Evolutionary conservation across 129 eudicot genomes (phyloP), one percentile per base, ranked within the genome.

Genomic region (Helianthus tuberosus): DNA sequence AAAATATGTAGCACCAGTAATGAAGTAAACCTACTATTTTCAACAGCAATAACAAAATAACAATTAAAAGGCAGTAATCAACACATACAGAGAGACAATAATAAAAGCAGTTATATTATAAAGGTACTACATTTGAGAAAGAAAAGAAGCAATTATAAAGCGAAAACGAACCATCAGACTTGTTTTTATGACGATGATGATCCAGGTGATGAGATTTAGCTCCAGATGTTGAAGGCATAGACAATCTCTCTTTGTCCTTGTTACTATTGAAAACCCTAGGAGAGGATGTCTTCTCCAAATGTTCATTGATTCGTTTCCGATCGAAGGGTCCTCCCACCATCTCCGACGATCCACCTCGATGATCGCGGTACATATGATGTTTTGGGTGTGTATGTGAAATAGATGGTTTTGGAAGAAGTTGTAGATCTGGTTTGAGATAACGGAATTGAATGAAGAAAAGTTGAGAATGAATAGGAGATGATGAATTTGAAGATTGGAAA

Each of bases 271-370:
- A 74, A 64, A 75, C 82, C 74, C 89, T 83, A 36, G 98, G 82
- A 1, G 93, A 80, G 0, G 96, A 75, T 7, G 87, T 75, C 73
- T 86, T 85, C 81, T 90, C 98, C 61, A 87, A 73, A 78, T 83
- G 89, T 58, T 90, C 98, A 68, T 85, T 85, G 61, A 90, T 90
- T 71, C 93, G 71, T 84, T 90, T 93, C 84, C 96, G 91, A 86
- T 90, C 97, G 69, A 86, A 64, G 71, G 80, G 69, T 15, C 89
- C 88, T 5, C 69, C 47, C 11, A 9, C 47, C 47, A 43, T 6
- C 47, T 43, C 47, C 47, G 8, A 8, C 25, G 89, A 84, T 69
- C 84, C 88, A 17, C 83, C 89, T 79, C 89, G 86, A 60, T 89
- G 86, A 60, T 89, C 93, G 8, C 93, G 88, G 25, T 89, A 88